phyloP scores from a whole-genome alignment of 805 yeast species.

The Lachancea kluyveri region DNA sequence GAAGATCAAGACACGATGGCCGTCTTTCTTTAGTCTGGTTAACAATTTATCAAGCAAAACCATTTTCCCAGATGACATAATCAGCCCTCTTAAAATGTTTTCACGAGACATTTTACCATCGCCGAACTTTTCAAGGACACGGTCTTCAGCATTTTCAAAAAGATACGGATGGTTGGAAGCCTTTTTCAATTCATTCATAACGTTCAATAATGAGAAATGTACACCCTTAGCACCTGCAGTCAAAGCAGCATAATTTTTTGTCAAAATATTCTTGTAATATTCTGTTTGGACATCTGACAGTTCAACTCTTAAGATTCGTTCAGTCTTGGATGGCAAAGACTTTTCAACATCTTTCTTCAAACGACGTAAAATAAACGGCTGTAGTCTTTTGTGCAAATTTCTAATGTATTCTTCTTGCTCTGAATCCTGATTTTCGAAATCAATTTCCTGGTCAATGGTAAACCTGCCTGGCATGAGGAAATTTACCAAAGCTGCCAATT shows the following conservation, averaged over 20 bases:
- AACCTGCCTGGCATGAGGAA: constrained; percentile 95
- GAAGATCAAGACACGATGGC: constrained; percentile 91
- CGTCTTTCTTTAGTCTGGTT: constrained; percentile 80
- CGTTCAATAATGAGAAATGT: constrained; percentile 78
- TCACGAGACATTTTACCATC: constrained; percentile 59
- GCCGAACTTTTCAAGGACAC: constrained; percentile 63
- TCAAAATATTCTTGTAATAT: constrained; percentile 87
- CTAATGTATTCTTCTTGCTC: constrained; percentile 87
- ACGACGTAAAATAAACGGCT: constrained; percentile 89
- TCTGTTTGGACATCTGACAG: constrained; percentile 92
- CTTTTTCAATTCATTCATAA: constrained; percentile 93
- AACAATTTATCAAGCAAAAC: constrained; percentile 86
- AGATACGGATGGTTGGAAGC: constrained; percentile 96
- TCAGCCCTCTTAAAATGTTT: constrained; percentile 77
- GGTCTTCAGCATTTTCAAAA: constrained; percentile 87
- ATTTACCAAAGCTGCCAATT: constrained; percentile 89
- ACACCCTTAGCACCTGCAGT: constrained; percentile 74
- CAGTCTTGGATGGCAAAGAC: constrained; percentile 92
- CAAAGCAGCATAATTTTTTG: constrained; percentile 87
- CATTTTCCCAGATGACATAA: constrained; percentile 98
- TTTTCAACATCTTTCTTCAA: constrained; percentile 97
- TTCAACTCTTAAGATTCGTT: constrained; percentile 91
- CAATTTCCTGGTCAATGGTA: constrained; percentile 87
- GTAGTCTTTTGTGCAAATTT: constrained; percentile 74
- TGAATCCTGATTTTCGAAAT: constrained; percentile 81